These are phyloP conservation scores for Sporisorium graminicola DNA, from an alignment of 1,284 basidiomycete genomes.

Conservation along the genomic window DNA sequence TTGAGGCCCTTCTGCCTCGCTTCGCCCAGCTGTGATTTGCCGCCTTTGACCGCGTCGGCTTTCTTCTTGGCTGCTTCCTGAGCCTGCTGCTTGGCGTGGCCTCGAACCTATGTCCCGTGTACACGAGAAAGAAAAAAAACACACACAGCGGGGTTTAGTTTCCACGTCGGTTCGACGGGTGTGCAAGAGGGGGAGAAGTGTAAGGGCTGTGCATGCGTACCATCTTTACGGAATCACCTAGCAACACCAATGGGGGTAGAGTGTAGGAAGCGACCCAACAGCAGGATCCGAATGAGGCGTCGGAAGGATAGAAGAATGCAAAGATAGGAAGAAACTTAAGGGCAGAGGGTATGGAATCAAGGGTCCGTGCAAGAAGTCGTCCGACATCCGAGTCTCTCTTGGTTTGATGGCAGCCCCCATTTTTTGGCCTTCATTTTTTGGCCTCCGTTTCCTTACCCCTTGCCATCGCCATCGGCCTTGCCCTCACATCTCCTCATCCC, in stretches of 20 bases:
- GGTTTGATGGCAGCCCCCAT: no score
- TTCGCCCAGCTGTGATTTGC: constrained; percentile 43
- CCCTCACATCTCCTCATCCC: background rate
- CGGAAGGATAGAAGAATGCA: no score
- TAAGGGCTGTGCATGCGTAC: no score
- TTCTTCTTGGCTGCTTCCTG: constrained; percentile 44
- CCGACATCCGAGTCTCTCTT: constrained; percentile 2
- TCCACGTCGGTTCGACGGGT: no score
- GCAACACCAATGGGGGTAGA: no score
- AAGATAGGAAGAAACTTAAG: background rate
- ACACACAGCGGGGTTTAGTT: no score
- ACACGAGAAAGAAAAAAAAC: no score
- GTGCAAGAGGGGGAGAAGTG: no score
- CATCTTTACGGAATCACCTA: no score
- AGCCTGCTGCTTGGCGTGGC: constrained; percentile 36
- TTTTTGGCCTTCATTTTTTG: background rate
- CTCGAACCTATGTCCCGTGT: constrained; percentile 36
- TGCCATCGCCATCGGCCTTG: background rate
- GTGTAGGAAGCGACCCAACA: no score
- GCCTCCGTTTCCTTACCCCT: no score
- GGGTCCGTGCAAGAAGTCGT: constrained; percentile 16
- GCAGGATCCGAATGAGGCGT: no score
- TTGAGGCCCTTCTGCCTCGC: constrained; percentile 36
- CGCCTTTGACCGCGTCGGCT: constrained; percentile 17
- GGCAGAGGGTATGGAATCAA: background rate